Percentiles rank a stretch among this genome's conserved stretches.
These are phyloP conservation scores for Prototheca wickerhamii DNA, from an alignment of 163 green algal genomes.

Conservation along the genomic window DNA sequence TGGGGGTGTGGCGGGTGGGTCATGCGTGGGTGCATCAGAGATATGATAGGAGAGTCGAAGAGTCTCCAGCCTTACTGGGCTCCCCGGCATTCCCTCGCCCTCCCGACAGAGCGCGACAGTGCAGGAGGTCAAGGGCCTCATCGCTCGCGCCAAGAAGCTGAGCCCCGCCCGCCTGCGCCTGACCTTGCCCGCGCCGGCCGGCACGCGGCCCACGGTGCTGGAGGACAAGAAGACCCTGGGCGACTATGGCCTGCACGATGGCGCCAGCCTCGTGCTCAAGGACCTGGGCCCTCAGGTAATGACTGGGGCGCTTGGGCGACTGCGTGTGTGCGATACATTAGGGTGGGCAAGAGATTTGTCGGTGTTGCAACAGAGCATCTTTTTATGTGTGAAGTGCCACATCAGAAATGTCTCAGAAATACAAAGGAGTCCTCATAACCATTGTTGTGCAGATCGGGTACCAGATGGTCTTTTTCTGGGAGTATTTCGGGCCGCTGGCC, in stretches of 20 bases:
- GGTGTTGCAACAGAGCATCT: too few species aligned
- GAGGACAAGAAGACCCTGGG: constrained; percentile 51
- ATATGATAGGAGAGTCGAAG: too few species aligned
- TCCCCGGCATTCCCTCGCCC: neutral
- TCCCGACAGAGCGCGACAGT: constrained; percentile 53
- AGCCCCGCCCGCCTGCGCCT: constrained; percentile 71
- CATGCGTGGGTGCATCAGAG: too few species aligned
- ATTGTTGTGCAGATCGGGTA: constrained; percentile 77
- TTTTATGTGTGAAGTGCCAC: too few species aligned
- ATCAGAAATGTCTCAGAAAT: too few species aligned
- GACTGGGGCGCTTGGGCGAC: too few species aligned
- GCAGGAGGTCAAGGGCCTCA: constrained; percentile 63
- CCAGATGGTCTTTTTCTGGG: constrained; percentile 93
- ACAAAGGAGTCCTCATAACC: too few species aligned
- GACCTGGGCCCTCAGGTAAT: constrained; percentile 90
- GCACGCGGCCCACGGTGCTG: constrained; percentile 33
- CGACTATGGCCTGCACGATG: constrained; percentile 64
- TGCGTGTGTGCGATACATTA: too few species aligned
- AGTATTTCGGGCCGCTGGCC: constrained; percentile 92
- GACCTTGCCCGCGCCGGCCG: constrained; percentile 35
- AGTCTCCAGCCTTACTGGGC: too few species aligned
- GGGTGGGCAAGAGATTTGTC: too few species aligned
- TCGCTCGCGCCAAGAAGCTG: constrained; percentile 51
- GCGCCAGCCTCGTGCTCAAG: constrained; percentile 81
- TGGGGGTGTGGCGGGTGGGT: too few species aligned